Evolutionary conservation across 768 basidiomycete genomes (phyloP), one percentile per base, ranked within the genome.

Genomic region (Fibroporia radiculosa): DNA sequence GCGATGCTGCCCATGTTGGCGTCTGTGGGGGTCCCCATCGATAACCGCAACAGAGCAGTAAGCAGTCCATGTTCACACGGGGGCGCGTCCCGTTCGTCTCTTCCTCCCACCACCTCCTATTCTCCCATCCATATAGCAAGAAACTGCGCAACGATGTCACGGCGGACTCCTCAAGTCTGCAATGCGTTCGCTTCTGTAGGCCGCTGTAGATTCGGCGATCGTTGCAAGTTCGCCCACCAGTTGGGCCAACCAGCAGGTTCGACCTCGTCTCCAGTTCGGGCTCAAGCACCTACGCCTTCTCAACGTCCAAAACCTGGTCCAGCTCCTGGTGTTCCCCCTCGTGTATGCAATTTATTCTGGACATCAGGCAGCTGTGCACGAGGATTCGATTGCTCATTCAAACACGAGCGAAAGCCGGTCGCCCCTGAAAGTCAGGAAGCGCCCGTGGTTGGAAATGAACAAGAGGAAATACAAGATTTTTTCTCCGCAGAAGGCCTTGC

Each of bases 221-320:
- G 41, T 10, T 52, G 51, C 44, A 48, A 28, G 24, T 52, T 46
- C 24, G 34, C 44, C 2, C 51, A 52, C 32, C 47, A 46, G 24
- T 34, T 3, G 3, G 39, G 27, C 46, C 46, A 1, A 36, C 50
- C 4, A 13, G 19, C 39, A 3, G 41, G 23, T 6, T 2, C 41
- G 2, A 6, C 23, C 13, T 18, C 35, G 19, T n/a, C 2, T 33
- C 26, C 31, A 3, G 26, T 18, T 6, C n/a, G 16, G 8, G 18
- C 13, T 20, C 4, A 6, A 10, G 7, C 6, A 18, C 13, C 13
- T 10, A 10, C 16, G 16, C 27, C 4, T 3, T 23, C 26, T 14
- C 11, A 13, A 16, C 23, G 28, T 44, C 3, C 29, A 18, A 31
- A 13, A 23, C 24, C n/a, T 2, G 31, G 19, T 34, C 6, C 22